Base-by-base conservation (phyloP, 192 early-diverging fungal genomes). In the Phlyctochytrium planicorne region DNA sequence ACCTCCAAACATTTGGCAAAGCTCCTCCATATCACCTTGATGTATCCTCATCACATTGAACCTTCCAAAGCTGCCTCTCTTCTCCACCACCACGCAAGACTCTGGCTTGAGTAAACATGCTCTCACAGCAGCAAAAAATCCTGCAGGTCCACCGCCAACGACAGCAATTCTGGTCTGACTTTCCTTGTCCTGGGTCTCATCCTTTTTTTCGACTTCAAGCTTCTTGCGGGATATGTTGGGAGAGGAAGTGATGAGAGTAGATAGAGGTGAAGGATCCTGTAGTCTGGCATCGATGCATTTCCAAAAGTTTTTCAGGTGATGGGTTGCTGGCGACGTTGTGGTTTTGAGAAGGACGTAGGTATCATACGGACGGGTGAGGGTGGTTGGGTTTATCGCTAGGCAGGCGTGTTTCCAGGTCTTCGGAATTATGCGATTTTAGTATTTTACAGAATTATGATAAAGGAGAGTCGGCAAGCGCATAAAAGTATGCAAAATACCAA, bases 31-130 rank as follows among this genome's bases (percentile, higher is more conserved):
- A 34, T 55, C 61, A 4, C 17, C 14, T 25, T 62, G 6, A 23
- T 55, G 50, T 6, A 62, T 34, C 4, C 50, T 14, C 61, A 62
- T 50, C 4, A 62, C 61, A 34, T 62, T 62, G 50, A 47, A 62
- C 50, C 61, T 10, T 14, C 20, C 16, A 24, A 62, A 62, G 25
- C 14, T 25, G 23, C 4, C 10, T 4, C 61, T 14, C 27, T 62
- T 62, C 50, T 62, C 61, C 25, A 62, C 4, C 25, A 62, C 61
- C 20, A 62, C 25, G 23, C 14, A 14, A 4, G 6, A 25, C 14
- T 14, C 16, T 10, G 35, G 50, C 17, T 23, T 14, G 12, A 62
- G 50, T 6, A 62, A 55, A 25, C 25, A 14, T 6, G 55, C 27
- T 14, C 55, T 12, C 20, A 57, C 27, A 29, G 55, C 55, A 4